A percentile compares a stretch with the other conserved stretches of the same genome.
These are phyloP conservation scores for Yamadazyma scolyti DNA, from an alignment of 805 yeast genomes.

Conservation along the genomic window DNA sequence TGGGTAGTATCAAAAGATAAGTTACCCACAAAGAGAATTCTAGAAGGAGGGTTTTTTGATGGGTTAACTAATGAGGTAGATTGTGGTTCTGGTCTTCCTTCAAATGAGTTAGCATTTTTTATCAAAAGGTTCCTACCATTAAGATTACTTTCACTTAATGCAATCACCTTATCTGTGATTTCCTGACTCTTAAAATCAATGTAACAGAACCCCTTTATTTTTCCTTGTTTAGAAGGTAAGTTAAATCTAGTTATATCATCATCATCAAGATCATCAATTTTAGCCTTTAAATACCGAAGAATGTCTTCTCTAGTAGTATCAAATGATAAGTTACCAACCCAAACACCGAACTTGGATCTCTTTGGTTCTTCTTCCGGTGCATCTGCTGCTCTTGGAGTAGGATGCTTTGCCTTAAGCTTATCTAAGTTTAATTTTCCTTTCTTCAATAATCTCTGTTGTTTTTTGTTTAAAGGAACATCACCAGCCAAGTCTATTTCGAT, in stretches of 20 bases:
- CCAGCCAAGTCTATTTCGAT: slow-evolving; percentile 66
- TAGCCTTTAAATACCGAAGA: slow-evolving; percentile 56
- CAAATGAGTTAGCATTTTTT: slow-evolving; percentile 74
- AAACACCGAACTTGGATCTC: slow-evolving; percentile 67
- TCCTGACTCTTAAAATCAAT: slow-evolving; percentile 66
- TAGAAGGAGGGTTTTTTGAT: slow-evolving; percentile 80
- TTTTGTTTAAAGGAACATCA: slow-evolving; percentile 83
- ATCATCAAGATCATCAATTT: slow-evolving; percentile 46
- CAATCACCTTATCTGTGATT: slow-evolving; percentile 60
- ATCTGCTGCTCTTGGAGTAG: slow-evolving; percentile 35
- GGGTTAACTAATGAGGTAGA: slow-evolving; percentile 18
- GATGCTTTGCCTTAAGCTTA: slow-evolving; percentile 42
- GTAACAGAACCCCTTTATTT: slow-evolving; percentile 85
- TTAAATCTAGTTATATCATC: slow-evolving; percentile 71
- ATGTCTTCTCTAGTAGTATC: slow-evolving; percentile 79
- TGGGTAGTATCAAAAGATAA: slow-evolving; percentile 88
- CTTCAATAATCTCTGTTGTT: slow-evolving; percentile 82
- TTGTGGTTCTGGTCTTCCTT: slow-evolving; percentile 73
- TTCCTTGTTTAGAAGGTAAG: slow-evolving; percentile 70
- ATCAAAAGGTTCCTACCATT: slow-evolving; percentile 86
- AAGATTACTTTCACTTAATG: slow-evolving; percentile 65
- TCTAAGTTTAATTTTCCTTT: slow-evolving; percentile 71
- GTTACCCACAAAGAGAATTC: slow-evolving; percentile 90
- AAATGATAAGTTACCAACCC: slow-evolving; percentile 92
- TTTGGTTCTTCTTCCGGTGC: slow-evolving; percentile 28